These are phyloP conservation scores for Flaveria brownii DNA, from an alignment of 129 eudicot species.

Conservation along the genomic window DNA sequence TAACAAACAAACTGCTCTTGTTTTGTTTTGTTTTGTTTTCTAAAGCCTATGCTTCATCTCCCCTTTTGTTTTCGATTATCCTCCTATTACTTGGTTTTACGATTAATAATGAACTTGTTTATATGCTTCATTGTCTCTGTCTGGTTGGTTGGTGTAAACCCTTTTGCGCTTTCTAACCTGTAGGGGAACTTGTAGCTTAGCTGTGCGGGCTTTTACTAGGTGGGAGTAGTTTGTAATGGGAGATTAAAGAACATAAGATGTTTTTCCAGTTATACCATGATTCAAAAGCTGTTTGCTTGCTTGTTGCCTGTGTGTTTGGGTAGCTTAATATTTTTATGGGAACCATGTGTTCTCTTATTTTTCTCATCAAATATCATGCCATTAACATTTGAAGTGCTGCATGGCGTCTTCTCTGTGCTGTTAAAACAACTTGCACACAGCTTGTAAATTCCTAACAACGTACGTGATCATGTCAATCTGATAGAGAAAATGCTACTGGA, in stretches of 20 bases:
- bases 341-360: background rate
- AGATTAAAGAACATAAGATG: background rate
- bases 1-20: too few species aligned
- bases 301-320: background rate
- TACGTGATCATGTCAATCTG: background rate
- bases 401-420: background rate
- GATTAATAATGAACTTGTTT: background rate
- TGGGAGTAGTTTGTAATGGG: constrained; percentile 11
- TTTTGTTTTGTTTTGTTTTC: too few species aligned
- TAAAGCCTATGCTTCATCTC: too few species aligned
- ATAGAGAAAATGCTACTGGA: background rate
- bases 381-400: background rate
- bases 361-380: constrained; percentile 9
- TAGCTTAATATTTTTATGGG: background rate
- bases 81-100: background rate
- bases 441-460: background rate
- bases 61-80: background rate
- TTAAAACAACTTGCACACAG: constrained; percentile 2
- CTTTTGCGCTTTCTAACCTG: constrained; percentile 3
- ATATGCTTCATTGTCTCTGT: background rate
- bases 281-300: constrained; percentile 2
- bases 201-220: background rate
- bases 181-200: background rate
- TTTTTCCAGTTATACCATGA: background rate
- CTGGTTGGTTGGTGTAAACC: constrained; percentile 5